These are phyloP conservation scores for Cornus florida DNA, from an alignment of 148 eudicot genomes.

Conservation along the genomic window DNA sequence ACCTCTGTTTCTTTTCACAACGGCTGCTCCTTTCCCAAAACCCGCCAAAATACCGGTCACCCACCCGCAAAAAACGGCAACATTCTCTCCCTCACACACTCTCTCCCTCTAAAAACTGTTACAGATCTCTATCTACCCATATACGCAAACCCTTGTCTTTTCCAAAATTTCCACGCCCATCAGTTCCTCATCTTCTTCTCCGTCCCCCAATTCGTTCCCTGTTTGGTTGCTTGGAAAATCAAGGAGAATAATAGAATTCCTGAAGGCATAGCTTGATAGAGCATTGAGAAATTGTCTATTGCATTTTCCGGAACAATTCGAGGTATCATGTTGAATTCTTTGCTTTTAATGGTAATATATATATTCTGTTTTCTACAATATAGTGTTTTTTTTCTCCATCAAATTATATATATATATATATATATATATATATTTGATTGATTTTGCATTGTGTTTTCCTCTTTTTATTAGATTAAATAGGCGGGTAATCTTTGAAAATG, in stretches of 20 bases:
- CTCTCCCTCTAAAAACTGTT: not conserved
- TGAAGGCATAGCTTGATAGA: not conserved
- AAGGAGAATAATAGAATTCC: not conserved
- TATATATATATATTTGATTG: not conserved
- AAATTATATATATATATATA: too few species aligned
- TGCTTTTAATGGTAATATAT: too few species aligned
- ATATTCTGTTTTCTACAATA: too few species aligned
- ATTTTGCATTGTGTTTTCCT: not conserved
- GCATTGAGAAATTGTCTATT: not conserved
- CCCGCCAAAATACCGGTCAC: not conserved
- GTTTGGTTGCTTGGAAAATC: not conserved
- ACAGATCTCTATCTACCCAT: not conserved
- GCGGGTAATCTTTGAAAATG: constrained; percentile 23
- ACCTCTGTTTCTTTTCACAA: not conserved
- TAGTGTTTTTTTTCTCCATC: too few species aligned
- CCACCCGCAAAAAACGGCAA: not conserved
- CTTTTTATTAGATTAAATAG: not conserved
- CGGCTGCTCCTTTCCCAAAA: not conserved
- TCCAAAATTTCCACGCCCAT: not conserved
- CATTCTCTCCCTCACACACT: not conserved
- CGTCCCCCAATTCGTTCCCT: not conserved
- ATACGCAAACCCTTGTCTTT: not conserved
- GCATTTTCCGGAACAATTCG: not conserved
- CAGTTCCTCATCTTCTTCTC: not conserved
- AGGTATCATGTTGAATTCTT: not conserved